Base-by-base conservation (phyloP, 495 filamentous ascomycete species). In the Glutinoglossum americanum region DNA sequence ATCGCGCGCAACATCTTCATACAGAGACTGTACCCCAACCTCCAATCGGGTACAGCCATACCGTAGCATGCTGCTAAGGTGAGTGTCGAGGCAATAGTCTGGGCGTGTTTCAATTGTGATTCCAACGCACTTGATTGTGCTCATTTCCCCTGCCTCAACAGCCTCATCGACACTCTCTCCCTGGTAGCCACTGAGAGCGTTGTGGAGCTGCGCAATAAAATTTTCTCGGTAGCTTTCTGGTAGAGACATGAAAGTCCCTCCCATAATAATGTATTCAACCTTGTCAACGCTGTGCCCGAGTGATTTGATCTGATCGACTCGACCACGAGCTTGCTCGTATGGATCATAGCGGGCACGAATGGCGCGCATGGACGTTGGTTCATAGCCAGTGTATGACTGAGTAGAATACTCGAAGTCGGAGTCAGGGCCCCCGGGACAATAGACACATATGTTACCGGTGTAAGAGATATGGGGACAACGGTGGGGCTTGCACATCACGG, bases 221-320 rank as follows among this genome's bases (percentile, higher is more conserved):
- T 84, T 77, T 48, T 97, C 85, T 30, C 92, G 75, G 67, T 98
- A 97, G 11, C 80, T 78, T 63, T 88, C 80, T 3, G 92, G 79
- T 17, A 98, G 70, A 0, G 89, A 96, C 92, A 98, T 97, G 68
- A 98, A 98, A 0, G 92, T 98, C 59, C 92, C 92, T 58, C 92
- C 92, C 92, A 98, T 98, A 62, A 98, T 94, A 65, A 98, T 98
- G 67, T 96, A 98, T 72, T 98, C 92, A 1, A 98, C 92, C 66
- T 98, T 98, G 69, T 98, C 92, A 33, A 98, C 92, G 58, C 86
- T 93, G 70, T 98, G 92, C 0, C 92, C 92, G 19, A 98, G 73
- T 4, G 84, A 80, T 66, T 93, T 92, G 67, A 98, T 85, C 72
- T 98, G 92, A 62, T 97, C 93, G 25, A 98, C 92, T 48, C 92